Base-by-base conservation (phyloP, 2,329 filamentous ascomycete species). In the Xylariaceae sp. region DNA sequence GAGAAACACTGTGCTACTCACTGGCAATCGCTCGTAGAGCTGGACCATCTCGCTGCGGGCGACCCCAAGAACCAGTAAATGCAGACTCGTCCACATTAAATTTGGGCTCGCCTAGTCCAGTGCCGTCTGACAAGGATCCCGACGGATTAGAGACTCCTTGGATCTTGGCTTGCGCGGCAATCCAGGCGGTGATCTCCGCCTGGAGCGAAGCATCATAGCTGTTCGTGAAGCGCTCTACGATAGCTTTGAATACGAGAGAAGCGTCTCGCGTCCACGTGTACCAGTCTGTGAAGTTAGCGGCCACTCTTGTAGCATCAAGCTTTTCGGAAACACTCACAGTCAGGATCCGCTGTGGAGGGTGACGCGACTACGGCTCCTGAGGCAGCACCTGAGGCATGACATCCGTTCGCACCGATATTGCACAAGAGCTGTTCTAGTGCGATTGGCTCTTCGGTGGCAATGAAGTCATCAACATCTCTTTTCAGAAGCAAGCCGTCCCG, bases 261-360 rank as follows among this genome's bases (percentile, higher is more conserved):
- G 83, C 76, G 60, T 91, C 87, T 55, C 87, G 71, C 2, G 82
- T 88, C 87, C 87, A 91, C 1, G 84, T 88, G 56, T 81, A 90
- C 57, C 76, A 89, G 62, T 90, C 84, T 87, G 39, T 19, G 11
- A 8, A 17, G 13, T 12, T 7, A 33, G 34, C 44, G 34, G 43
- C n/a, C 17, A 17, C 19, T 8, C n/a, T 4, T 26, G 16, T 29
- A 19, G 7, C 24, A 8, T 12, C 9, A 9, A 17, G 6, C 16
- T 13, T 29, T 18, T 18, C 7, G 19, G 12, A 3, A 2, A 15
- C 26, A 24, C 73, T 65, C 62, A 81, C 78, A 83, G 52, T 79
- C 67, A 4, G 79, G 79, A 38, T 74, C 64, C 13, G 50, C 49
- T 28, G 64, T 74, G 47, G 71, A 75, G 3, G 79, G 79, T 32